These are phyloP conservation scores for Xylariales sp. DNA, from an alignment of 2,329 filamentous ascomycete genomes.

Conservation along the genomic window DNA sequence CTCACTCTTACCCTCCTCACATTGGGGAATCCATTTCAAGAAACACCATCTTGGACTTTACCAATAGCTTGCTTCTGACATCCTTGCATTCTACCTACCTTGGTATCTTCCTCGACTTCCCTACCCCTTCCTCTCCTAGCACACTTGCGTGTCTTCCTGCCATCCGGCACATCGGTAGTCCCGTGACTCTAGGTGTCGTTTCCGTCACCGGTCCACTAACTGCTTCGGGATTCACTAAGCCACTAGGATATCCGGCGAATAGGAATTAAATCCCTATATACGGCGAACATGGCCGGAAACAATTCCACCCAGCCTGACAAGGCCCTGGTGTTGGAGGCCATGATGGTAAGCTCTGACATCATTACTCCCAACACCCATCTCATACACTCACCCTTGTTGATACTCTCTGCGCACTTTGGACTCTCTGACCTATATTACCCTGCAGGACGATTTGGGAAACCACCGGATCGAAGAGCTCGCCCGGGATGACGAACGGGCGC, in stretches of 20 bases:
- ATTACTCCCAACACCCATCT: background rate
- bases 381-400: background rate
- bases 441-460: slow-evolving; percentile 42
- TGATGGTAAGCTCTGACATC: slow-evolving; percentile 29
- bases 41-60: background rate
- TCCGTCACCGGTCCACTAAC: background rate
- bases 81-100: background rate
- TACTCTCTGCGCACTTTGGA: background rate
- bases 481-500: slow-evolving; percentile 3
- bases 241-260: background rate
- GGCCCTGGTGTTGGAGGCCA: background rate
- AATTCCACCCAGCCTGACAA: background rate
- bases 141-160: background rate
- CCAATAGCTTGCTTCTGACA: background rate
- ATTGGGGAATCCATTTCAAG: background rate
- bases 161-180: background rate
- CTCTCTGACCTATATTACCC: slow-evolving; percentile 5
- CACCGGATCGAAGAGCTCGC: slow-evolving; percentile 40
- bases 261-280: background rate
- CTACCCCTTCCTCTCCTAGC: too few relatives aligned
- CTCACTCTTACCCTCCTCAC: background rate
- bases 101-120: background rate
- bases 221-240: background rate
- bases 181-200: background rate
- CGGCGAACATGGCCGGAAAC: slow-evolving; percentile 18